Evolutionary conservation across 2,329 filamentous ascomycete genomes (phyloP), one percentile per base, ranked within the genome.

Genomic region (Ceratocystis albifundus): DNA sequence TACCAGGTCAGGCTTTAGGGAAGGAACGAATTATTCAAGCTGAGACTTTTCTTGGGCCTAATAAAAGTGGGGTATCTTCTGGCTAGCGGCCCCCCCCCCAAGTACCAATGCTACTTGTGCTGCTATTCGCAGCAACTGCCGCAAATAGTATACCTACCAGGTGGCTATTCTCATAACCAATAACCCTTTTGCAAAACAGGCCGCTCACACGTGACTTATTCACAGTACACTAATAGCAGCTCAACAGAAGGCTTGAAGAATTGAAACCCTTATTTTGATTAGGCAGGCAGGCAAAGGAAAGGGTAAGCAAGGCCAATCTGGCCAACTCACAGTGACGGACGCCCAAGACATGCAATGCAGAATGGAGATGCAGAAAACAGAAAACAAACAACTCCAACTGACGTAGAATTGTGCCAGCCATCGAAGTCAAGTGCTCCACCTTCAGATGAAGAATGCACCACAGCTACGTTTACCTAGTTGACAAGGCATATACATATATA

Each of bases 51-150:
- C 36, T 41, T 41, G 36, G 36, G 36, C 36, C 12, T 41, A 12
- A 41, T 41, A 41, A 41, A 41, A 41, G 36, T 41, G 36, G 36
- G 36, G 36, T 41, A 41, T 41, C 10, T 3, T 41, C 36, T 41
- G 22, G 48, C 48, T 41, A 53, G 48, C 48, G 48, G n/a, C n/a
- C n/a, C n/a, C n/a, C n/a, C n/a, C n/a, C 22, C 10, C 28, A 53
- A 28, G 0, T 12, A 53, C 3, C 25, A 25, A 28, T 28, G 25
- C 48, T 15, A 41, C 48, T 25, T 25, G 48, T 53, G 8, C 25
- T 53, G 53, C 55, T 59, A 59, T 59, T 32, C 55, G 30, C 28
- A 36, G 55, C 32, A 41, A 59, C 55, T 59, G 55, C 55, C 36
- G 36, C 55, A 59, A 59, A 59, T 59, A 59, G 55, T 17, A 59